These are phyloP conservation scores for Rhizophagus sp. DNA, from an alignment of 192 early-diverging fungal genomes.

Conservation along the genomic window DNA sequence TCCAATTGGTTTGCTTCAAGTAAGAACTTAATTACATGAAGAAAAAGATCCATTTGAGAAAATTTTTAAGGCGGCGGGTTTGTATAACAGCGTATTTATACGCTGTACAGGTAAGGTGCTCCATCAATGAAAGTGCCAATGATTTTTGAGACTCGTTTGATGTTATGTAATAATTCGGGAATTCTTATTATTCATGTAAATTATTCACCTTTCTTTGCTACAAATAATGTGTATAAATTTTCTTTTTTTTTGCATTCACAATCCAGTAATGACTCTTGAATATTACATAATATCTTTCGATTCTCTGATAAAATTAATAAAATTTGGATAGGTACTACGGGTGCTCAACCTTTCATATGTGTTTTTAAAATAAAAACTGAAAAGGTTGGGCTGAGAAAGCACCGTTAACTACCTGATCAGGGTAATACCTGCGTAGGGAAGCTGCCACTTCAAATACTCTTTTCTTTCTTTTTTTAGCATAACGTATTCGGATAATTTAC, in stretches of 20 bases:
- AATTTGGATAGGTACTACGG: conserved; percentile 25
- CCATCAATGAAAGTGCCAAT: neutral
- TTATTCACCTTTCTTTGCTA: neutral
- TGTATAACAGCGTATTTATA: conserved; percentile 3
- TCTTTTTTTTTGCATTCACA: no score
- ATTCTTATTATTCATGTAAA: neutral
- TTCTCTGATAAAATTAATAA: neutral
- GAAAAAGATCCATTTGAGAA: neutral
- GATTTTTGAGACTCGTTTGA: neutral
- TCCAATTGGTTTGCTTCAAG: conserved; percentile 57
- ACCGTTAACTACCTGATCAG: conserved; percentile 33
- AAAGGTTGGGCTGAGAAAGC: conserved; percentile 27
- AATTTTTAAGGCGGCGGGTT: conserved; percentile 4
- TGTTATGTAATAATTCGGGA: neutral
- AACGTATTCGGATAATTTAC: neutral
- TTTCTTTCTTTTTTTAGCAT: neutral
- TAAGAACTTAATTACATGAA: conserved; percentile 8
- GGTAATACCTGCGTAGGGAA: conserved; percentile 34
- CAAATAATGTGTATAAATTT: neutral
- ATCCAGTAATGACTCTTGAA: neutral
- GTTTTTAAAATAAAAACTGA: neutral
- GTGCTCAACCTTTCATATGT: neutral
- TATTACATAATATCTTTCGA: conserved; percentile 13
- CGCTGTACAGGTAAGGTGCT: conserved; percentile 4
- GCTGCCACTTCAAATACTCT: conserved; percentile 21